phyloP scores from a whole-genome alignment of 257 asterid genomes.

The Solanum pimpinellifolium region DNA sequence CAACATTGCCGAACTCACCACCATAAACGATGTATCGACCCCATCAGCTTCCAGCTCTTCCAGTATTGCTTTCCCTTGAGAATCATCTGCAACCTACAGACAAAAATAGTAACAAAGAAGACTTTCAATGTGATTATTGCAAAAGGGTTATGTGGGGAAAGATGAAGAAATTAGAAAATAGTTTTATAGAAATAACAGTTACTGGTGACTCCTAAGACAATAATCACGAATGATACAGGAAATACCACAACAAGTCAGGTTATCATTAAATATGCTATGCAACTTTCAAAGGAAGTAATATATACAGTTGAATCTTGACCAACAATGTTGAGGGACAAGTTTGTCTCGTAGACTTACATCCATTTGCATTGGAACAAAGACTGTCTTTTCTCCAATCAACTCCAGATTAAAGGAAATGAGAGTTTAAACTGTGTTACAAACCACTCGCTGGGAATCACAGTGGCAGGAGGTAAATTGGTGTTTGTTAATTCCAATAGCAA shows the following conservation, averaged over 20 bases:
- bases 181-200: background rate
- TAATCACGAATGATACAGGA: background rate
- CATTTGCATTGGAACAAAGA: background rate
- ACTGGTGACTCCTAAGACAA: background rate
- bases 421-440: background rate
- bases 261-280: background rate
- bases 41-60: slow-evolving; percentile 87
- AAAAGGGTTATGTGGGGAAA: background rate
- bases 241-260: background rate
- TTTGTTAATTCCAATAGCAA: background rate
- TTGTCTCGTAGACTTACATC: background rate
- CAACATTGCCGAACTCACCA: slow-evolving; percentile 24
- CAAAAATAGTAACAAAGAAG: background rate
- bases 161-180: background rate
- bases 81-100: slow-evolving; percentile 75
- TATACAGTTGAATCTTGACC: background rate
- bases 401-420: background rate
- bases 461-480: background rate
- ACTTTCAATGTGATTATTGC: background rate
- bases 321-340: background rate
- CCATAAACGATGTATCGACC: slow-evolving; percentile 66
- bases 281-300: background rate
- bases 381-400: background rate
- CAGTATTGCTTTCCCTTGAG: slow-evolving; percentile 79
- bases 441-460: background rate